Base-by-base conservation (phyloP, 495 filamentous ascomycete species). In the Penicillium steckii region DNA sequence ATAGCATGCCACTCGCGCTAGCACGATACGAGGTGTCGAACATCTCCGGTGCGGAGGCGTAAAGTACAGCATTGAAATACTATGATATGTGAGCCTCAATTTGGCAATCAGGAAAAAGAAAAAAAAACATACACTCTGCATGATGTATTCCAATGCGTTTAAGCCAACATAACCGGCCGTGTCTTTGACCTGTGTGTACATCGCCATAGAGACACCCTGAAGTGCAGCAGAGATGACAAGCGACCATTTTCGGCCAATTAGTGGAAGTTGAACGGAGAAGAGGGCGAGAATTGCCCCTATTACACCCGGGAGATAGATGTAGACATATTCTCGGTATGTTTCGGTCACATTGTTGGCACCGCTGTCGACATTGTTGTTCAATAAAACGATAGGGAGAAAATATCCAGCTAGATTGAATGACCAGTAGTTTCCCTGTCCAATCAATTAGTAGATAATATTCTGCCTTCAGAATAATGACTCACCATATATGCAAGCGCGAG, bases 221-320 rank as follows among this genome's bases (percentile, higher is more conserved):
- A 57, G 29, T 4, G 46, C 23, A 4, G 55, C 55, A 3, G 55
- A 52, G 70, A 71, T 44, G 58, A 67, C 38, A 9, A 55, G 38
- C 3, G 45, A 49, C 63, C 63, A 68, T 50, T 73, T 68, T 25
- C 70, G 61, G 13, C 70, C 72, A 29, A 75, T 46, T 4, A 46
- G 50, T 6, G 70, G 70, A 9, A 74, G 50, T 24, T 60, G 57
- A 52, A 72, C 66, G 44, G 68, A 61, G 8, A 68, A 25, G 6
- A 66, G 44, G 3, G 71, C 73, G 10, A 76, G 53, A 4, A 70
- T 25, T n/a, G 74, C 74, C 27, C 72, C 72, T 10, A 73, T 51
- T 23, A 73, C 66, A 4, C 74, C 74, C 1, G 71, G 68, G 10
- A 69, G 53, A 47, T 76, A 77, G n/a, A 75, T 77, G 57, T 68